Base-by-base conservation (phyloP, 108 stramenopile genomes). In the Parietichytrium sp. region DNA sequence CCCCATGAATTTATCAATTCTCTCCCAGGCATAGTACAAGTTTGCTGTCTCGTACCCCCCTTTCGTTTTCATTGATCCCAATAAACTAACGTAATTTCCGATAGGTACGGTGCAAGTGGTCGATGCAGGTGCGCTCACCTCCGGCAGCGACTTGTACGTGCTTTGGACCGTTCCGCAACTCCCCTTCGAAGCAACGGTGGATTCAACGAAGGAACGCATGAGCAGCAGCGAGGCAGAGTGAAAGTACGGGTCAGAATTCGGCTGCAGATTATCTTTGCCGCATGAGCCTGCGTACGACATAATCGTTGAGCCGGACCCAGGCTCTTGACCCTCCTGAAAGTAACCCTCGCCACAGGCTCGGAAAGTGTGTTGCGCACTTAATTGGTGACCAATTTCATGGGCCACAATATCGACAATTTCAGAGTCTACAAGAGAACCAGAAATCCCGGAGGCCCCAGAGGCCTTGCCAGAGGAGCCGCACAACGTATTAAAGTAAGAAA, bases 301-400 rank as follows among this genome's bases (percentile, higher is more conserved):
- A 42, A 72, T 72, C 16, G 61, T 72, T n/a, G 61, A 72, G 38
- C 61, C 61, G 42, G 61, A 72, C 15, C 61, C 61, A 25, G 61
- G 61, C 61, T 72, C 61, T 10, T 33, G 38, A 42, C 29, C 20
- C 0, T 13, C 6, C 29, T n/a, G 4, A 33, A 72, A 45, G 33
- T 45, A 6, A 6, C 25, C n/a, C 38, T 8, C 10, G 6, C 61
- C 61, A 42, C 61, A 72, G 42, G 36, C 61, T 0, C 33, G 29
- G 20, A 72, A 72, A 20, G 38, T 72, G 20, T 72, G 61, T 7
- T 8, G 38, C 10, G 38, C 61, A 16, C n/a, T 45, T 12, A 72
- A 23, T 25, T 72, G 61, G 33, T 72, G 61, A 8, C 61, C 61
- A 23, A 72, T 72, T 42, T 72, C 61, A 42, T 72, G 61, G n/a